Evolutionary conservation across 2,329 filamentous ascomycete species (phyloP).

Genomic region (Alternaria ventricosa): DNA sequence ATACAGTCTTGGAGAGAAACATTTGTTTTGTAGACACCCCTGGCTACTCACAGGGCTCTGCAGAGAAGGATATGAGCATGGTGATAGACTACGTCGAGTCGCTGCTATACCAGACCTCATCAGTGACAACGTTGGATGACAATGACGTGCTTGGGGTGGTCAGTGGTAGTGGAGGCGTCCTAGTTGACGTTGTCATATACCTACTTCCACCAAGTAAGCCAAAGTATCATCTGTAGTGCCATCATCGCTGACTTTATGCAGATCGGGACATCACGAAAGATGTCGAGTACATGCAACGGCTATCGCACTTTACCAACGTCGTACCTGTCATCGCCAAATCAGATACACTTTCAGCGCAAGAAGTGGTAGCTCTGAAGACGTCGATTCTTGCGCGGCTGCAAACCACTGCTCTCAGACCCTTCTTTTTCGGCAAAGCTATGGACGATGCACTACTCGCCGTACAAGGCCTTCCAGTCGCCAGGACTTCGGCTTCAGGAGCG

Average conservation of each 20-base stretch:
- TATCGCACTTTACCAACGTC: constrained; percentile 79
- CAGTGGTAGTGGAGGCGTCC: constrained; percentile 79
- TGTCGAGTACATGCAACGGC: constrained; percentile 71
- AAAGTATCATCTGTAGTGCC: not conserved
- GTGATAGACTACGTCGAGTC: constrained; percentile 74
- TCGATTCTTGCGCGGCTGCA: constrained; percentile 64
- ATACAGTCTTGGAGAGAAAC: constrained; percentile 85
- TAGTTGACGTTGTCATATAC: constrained; percentile 87
- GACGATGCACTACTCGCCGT: constrained; percentile 46
- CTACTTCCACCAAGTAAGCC: constrained; percentile 73
- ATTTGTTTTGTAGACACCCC: constrained; percentile 91
- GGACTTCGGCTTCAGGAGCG: not conserved
- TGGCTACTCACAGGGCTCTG: constrained; percentile 61
- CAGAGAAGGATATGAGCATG: constrained; percentile 32
- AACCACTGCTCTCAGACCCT: constrained; percentile 66
- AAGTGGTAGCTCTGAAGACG: constrained; percentile 66
- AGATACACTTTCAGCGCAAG: constrained; percentile 69
- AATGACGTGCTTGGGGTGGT: constrained; percentile 78
- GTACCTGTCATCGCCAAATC: constrained; percentile 81
- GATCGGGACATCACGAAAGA: constrained; percentile 61
- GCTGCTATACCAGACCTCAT: constrained; percentile 68
- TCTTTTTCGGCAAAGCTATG: constrained; percentile 65
- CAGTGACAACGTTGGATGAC: constrained; percentile 68
- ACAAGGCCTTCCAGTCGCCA: constrained; percentile 35
- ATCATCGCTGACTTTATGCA: constrained; percentile 32